Evolutionary conservation across 2,329 filamentous ascomycete genomes (phyloP).

Genomic region (Whalleya microplaca): DNA sequence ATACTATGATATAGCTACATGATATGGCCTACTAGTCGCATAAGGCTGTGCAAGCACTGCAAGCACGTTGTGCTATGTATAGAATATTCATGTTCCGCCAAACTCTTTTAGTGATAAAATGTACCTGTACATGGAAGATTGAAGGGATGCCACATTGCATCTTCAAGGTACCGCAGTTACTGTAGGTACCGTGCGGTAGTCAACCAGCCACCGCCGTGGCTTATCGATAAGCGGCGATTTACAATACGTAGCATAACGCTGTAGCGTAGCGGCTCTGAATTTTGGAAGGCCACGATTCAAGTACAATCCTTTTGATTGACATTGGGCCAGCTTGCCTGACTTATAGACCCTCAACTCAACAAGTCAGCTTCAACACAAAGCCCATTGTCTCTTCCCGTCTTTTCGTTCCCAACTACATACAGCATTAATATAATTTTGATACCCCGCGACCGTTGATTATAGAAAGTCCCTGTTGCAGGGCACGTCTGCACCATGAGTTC

Average conservation of each 20-base stretch:
- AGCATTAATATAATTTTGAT: conserved; percentile 8
- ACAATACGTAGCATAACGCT: conserved; percentile 27
- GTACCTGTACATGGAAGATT: too few relatives aligned
- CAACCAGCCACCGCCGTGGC: conserved; percentile 1
- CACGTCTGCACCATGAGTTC: conserved; percentile 70
- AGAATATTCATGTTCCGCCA: too few relatives aligned
- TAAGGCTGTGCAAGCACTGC: too few relatives aligned
- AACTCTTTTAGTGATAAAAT: too few relatives aligned
- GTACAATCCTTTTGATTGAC: conserved; percentile 9
- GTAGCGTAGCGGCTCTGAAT: too few relatives aligned
- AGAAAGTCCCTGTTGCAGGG: conserved; percentile 37
- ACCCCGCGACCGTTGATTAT: conserved; percentile 2
- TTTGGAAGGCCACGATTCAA: conserved; percentile 38
- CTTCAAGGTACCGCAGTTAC: not conserved
- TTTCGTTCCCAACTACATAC: conserved; percentile 4
- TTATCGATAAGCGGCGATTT: conserved; percentile 32
- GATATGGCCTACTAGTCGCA: too few relatives aligned
- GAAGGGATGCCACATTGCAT: not conserved
- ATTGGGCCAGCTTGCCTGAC: conserved; percentile 22
- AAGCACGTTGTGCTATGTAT: too few relatives aligned
- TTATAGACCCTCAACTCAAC: conserved; percentile 20
- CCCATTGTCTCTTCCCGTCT: conserved; percentile 12
- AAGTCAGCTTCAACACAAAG: conserved; percentile 14
- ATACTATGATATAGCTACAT: too few relatives aligned
- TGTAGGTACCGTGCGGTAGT: too few relatives aligned